These are phyloP conservation scores for Cyberlindnera euphorbiiphila DNA, from an alignment of 805 yeast species.

Conservation along the genomic window DNA sequence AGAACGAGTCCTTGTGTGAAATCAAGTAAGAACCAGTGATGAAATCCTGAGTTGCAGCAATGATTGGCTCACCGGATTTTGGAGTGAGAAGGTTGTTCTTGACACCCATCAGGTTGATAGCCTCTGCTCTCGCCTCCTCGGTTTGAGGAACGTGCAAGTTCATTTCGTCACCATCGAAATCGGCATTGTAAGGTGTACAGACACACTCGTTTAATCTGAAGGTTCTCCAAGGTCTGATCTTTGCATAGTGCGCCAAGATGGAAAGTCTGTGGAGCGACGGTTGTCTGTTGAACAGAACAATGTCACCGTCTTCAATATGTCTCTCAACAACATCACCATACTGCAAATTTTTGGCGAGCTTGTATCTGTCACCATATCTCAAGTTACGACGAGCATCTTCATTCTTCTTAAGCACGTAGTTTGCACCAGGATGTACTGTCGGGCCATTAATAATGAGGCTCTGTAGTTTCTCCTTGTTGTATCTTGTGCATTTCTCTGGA, in stretches of 20 bases:
- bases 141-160: constrained; percentile 98
- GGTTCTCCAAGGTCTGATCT: constrained; percentile 96
- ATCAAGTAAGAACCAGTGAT: constrained; percentile 94
- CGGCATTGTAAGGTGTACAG: constrained; percentile 98
- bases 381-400: constrained; percentile 85
- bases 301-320: constrained; percentile 95
- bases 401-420: constrained; percentile 76
- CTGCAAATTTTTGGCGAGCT: constrained; percentile 69
- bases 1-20: constrained; percentile 90
- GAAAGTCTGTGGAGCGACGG: constrained; percentile 95
- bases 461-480: constrained; percentile 77
- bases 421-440: constrained; percentile 91
- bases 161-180: constrained; percentile 99
- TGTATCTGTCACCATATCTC: constrained; percentile 79
- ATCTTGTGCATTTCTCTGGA: constrained; percentile 91
- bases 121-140: constrained; percentile 98
- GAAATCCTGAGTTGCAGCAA: constrained; percentile 99
- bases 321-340: constrained; percentile 95
- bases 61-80: constrained; percentile 96
- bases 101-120: constrained; percentile 97
- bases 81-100: constrained; percentile 93
- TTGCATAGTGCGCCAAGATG: constrained; percentile 92
- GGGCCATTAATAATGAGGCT: constrained; percentile 80
- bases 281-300: constrained; percentile 93
- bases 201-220: constrained; percentile 97